Conservation (phyloP, 768 basidiomycete genomes). For the Strobilomyces confusus region DNA sequence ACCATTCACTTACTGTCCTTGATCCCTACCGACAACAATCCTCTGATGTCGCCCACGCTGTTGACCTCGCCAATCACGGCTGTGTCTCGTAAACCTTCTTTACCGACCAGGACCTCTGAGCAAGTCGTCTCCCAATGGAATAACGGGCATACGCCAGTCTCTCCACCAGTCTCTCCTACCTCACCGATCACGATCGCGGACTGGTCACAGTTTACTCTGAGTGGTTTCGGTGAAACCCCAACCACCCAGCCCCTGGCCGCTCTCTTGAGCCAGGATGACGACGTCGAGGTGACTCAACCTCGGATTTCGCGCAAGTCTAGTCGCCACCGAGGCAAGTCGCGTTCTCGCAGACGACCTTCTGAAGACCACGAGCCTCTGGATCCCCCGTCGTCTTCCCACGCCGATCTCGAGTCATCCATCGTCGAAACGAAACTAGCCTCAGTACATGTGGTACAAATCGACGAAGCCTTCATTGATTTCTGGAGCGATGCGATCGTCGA, state of each 20-base stretch:
- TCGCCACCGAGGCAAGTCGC: constrained; percentile 31
- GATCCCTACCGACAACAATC: constrained; percentile 40
- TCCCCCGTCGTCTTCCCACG: constrained; percentile 19
- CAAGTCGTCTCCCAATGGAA: constrained; percentile 3
- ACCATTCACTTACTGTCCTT: constrained; percentile 51
- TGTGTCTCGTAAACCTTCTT: constrained; percentile 31
- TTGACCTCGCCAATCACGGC: constrained; percentile 34
- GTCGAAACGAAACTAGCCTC: constrained; percentile 39
- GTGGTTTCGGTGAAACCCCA: constrained; percentile 53
- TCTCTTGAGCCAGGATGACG: constrained; percentile 60
- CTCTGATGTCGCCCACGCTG: constrained; percentile 27
- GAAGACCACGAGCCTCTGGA: constrained; percentile 14
- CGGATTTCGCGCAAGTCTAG: constrained; percentile 32
- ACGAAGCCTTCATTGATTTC: constrained; percentile 82
- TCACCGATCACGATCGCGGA: constrained; percentile 37
- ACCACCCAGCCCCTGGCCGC: constrained; percentile 42
- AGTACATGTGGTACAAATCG: constrained; percentile 48
- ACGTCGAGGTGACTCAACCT: constrained; percentile 53
- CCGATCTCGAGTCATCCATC: constrained; percentile 10
- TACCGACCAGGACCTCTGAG: constrained; percentile 30
- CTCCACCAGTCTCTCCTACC: constrained; percentile 26
- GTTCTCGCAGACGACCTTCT: constrained; percentile 20
- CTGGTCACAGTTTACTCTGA: constrained; percentile 66
- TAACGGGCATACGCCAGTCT: constrained; percentile 21
- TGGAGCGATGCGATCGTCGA: constrained; percentile 75